A percentile compares a stretch with the other conserved stretches of the same genome.
phyloP scores from a whole-genome alignment of 2,329 filamentous ascomycete species.

The Fusarium sp. region DNA sequence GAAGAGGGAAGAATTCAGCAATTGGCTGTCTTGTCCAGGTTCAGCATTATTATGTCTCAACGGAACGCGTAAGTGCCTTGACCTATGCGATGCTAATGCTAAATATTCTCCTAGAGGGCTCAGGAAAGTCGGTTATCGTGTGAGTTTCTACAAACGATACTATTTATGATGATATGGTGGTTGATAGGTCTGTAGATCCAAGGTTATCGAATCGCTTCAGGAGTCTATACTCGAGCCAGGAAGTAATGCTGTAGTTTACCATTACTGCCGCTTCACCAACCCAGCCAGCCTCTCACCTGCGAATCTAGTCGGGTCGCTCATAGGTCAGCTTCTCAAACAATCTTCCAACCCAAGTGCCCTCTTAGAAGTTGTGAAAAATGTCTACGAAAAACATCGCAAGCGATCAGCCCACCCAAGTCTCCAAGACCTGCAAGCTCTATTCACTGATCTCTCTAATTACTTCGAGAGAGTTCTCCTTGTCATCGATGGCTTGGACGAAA shows the following conservation, averaged over 20 bases:
- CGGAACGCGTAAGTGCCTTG: not conserved
- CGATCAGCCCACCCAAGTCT: not conserved
- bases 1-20: not conserved
- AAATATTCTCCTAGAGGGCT: accelerated
- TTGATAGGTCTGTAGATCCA: not conserved
- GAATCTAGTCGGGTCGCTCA: not conserved
- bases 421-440: not conserved
- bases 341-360: not conserved
- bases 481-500: not conserved
- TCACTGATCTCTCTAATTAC: accelerated
- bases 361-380: accelerated
- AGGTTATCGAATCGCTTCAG: not conserved
- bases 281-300: not conserved
- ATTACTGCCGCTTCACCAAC: conserved; percentile 1
- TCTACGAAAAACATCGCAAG: not conserved
- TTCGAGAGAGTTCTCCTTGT: not conserved
- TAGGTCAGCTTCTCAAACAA: not conserved
- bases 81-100: accelerated
- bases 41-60: not conserved
- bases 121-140: not conserved
- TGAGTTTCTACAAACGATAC: accelerated
- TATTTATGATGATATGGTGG: accelerated
- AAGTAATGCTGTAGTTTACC: not conserved
- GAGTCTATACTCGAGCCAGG: not conserved
- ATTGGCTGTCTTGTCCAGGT: accelerated